Conservation (phyloP, 257 asterid species). For the Linderniella brevidens region DNA sequence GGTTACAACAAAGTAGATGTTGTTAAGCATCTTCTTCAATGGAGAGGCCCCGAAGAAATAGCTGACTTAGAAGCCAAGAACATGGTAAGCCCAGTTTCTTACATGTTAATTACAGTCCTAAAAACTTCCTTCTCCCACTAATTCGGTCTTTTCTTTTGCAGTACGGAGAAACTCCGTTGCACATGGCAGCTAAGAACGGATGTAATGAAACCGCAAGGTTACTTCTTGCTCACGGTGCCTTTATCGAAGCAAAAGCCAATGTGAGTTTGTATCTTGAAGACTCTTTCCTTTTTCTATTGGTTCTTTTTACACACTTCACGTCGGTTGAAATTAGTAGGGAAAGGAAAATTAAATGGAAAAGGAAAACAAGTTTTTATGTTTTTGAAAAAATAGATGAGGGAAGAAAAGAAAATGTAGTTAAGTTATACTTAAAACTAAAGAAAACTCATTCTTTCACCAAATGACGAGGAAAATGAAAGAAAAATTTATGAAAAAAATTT, state of each 20-base stretch:
- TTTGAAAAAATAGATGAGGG: too few relatives aligned
- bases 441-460: too few relatives aligned
- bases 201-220: constrained; percentile 70
- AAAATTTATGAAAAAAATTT: too few relatives aligned
- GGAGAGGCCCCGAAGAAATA: constrained; percentile 64
- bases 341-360: too few relatives aligned
- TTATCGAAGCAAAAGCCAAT: constrained; percentile 86
- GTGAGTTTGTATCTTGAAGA: constrained; percentile 22
- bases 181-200: constrained; percentile 98
- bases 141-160: constrained; percentile 16
- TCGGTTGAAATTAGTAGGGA: too few relatives aligned
- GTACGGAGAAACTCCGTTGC: constrained; percentile 99
- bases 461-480: too few relatives aligned
- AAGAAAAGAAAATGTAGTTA: too few relatives aligned
- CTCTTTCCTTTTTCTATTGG: constrained; percentile 5
- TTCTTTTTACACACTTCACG: background rate
- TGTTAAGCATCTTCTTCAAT: constrained; percentile 54
- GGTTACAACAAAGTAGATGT: constrained; percentile 79
- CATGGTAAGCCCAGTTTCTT: constrained; percentile 34
- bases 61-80: constrained; percentile 72
- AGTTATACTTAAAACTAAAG: too few relatives aligned
- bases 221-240: constrained; percentile 80
- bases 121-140: background rate
- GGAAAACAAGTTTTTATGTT: too few relatives aligned
- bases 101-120: background rate